Evolutionary conservation across 2,329 filamentous ascomycete species (phyloP), one percentile per base, ranked within the genome.

Genomic region (Rutstroemia sp.): DNA sequence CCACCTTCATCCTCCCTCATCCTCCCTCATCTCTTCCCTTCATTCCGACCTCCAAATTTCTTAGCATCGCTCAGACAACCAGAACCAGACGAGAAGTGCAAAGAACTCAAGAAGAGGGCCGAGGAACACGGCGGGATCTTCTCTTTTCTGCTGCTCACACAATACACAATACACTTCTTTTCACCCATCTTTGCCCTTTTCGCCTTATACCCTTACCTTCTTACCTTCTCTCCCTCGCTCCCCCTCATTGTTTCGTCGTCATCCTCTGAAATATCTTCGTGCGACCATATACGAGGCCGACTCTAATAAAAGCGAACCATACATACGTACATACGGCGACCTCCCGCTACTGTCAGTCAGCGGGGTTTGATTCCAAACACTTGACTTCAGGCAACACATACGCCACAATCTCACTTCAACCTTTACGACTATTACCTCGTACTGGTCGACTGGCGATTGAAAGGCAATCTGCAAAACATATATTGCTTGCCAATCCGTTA

Each of bases 361-460:
- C 51, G 51, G 51, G 51, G 44, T 54, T 54, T 12, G 46, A 25
- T 23, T 34, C 7, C 14, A 17, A 45, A 52, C 27, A 27, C 9
- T n/a, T 39, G 40, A 39, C 23, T 48, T 14, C 44, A 54, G 34
- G 14, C 52, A 49, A 54, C 36, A 17, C 5, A 49, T 40, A 19
- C 52, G 52, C 52, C 52, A 54, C 52, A 54, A 30, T 27, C 34
- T 48, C 40, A 54, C 51, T 34, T 39, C n/a, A 34, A 49, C 25
- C 30, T 36, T 19, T 42, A 54, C 45, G 12, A 49, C 48, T 19
- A 23, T 23, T 46, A 30, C 3, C 36, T 16, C 9, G 9, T 45
- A 16, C 51, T 30, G 45, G 17, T 53, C 51, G 47, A 14, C 19
- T 5, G 8, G 16, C 9, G n/a, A 42, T 42, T 42, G n/a, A 8